phyloP scores from a whole-genome alignment of 2,329 filamentous ascomycete genomes.

The Colletotrichum tropicale region DNA sequence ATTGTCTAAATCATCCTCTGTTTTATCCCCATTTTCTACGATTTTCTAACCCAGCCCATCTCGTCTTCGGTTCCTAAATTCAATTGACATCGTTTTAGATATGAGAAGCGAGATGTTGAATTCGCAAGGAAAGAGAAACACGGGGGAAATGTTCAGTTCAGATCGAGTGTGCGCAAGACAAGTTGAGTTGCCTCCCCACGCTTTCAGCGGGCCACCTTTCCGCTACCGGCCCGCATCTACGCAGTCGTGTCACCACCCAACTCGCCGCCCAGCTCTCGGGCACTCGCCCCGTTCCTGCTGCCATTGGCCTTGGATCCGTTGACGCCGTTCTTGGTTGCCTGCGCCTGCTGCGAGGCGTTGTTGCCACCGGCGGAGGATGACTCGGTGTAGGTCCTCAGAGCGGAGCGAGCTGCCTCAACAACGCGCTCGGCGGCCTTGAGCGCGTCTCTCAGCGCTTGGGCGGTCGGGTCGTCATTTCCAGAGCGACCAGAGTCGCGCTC shows the following conservation, averaged over 20 bases:
- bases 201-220: not conserved
- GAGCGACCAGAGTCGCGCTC: constrained; percentile 32
- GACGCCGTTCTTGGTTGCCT: not conserved
- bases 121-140: constrained; percentile 15
- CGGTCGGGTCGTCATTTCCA: constrained; percentile 39
- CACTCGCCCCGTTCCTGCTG: constrained; percentile 6
- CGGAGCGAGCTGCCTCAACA: constrained; percentile 48
- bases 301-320: constrained; percentile 21
- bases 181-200: constrained; percentile 11
- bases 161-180: not conserved
- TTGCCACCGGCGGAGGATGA: constrained; percentile 23
- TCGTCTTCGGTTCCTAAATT: not conserved
- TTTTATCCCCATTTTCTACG: not conserved
- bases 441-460: constrained; percentile 45
- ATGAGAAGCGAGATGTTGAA: constrained; percentile 17
- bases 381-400: constrained; percentile 43
- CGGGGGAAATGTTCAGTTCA: not conserved
- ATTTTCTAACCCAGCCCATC: not conserved
- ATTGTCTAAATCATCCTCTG: not conserved
- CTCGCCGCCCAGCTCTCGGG: constrained; percentile 60
- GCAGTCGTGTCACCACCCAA: constrained; percentile 63
- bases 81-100: not conserved
- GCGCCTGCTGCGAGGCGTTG: not conserved
- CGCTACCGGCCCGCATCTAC: not conserved
- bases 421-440: constrained; percentile 51